Evolutionary conservation across 495 filamentous ascomycete species (phyloP).

Genomic region (Daldinia childiae): DNA sequence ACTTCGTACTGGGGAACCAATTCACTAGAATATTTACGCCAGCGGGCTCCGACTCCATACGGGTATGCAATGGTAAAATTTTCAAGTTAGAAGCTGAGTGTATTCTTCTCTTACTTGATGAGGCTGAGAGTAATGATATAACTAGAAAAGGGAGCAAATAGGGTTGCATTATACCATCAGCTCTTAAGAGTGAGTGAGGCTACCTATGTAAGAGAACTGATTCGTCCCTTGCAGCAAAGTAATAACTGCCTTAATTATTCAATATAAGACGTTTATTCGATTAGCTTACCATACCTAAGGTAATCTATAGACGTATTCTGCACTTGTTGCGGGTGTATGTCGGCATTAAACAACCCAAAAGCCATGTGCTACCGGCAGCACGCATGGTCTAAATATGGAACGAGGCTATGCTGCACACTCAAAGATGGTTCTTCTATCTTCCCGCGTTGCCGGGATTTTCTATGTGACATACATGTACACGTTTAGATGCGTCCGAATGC

Average conservation of each 20-base stretch:
- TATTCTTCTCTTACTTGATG: not conserved
- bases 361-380: constrained; percentile 1
- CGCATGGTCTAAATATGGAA: constrained; percentile 33
- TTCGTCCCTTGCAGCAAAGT: not conserved
- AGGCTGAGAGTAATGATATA: not conserved
- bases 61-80: not conserved
- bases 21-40: not conserved
- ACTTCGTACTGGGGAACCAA: not conserved
- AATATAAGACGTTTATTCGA: not conserved
- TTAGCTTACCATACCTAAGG: no score
- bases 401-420: constrained; percentile 22
- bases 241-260: not conserved
- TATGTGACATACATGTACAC: not conserved
- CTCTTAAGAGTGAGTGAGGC: not conserved
- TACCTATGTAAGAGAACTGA: not conserved
- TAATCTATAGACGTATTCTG: not conserved
- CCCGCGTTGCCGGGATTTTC: not conserved
- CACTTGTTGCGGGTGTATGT: constrained; percentile 10
- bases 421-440: not conserved
- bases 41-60: not conserved
- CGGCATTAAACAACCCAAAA: not conserved
- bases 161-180: not conserved
- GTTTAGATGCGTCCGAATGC: not conserved
- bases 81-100: not conserved
- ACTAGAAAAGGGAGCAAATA: not conserved